Conservation (phyloP, 139 green algal species). For the Yamagishiella unicocca region DNA sequence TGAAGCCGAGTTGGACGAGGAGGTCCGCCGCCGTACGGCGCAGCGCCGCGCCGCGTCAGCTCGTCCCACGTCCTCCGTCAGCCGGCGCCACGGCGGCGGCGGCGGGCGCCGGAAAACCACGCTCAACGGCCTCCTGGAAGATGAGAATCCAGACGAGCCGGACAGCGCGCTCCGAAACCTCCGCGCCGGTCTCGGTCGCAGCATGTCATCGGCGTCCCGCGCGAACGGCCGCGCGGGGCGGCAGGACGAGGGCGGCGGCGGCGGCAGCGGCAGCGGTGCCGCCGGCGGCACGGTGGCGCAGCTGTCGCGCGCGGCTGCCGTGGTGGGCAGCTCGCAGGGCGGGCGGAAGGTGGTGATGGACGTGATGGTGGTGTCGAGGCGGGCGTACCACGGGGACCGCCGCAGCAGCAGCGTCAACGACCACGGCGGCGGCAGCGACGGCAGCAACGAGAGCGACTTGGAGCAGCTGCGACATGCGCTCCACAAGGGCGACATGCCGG, state of each 20-base stretch:
- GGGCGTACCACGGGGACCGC: background rate
- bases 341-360: slow-evolving; percentile 43
- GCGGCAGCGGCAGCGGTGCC: background rate
- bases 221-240: background rate
- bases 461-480: background rate
- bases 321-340: slow-evolving; percentile 11
- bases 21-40: background rate
- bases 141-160: background rate
- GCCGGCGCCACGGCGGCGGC: background rate
- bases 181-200: background rate
- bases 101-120: background rate
- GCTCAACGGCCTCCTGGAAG: background rate
- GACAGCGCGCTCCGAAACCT: background rate
- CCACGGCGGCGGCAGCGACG: background rate
- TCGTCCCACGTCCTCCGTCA: background rate
- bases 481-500: too few relatives aligned
- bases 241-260: background rate
- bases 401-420: background rate
- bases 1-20: background rate
- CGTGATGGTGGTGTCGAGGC: slow-evolving; percentile 31
- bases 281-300: slow-evolving; percentile 13
- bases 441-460: slow-evolving; percentile 10
- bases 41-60: background rate
- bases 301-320: background rate
- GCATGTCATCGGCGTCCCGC: background rate